These are phyloP conservation scores for Rhizoclosmatium globosum DNA, from an alignment of 192 early-diverging fungal species.

Conservation along the genomic window DNA sequence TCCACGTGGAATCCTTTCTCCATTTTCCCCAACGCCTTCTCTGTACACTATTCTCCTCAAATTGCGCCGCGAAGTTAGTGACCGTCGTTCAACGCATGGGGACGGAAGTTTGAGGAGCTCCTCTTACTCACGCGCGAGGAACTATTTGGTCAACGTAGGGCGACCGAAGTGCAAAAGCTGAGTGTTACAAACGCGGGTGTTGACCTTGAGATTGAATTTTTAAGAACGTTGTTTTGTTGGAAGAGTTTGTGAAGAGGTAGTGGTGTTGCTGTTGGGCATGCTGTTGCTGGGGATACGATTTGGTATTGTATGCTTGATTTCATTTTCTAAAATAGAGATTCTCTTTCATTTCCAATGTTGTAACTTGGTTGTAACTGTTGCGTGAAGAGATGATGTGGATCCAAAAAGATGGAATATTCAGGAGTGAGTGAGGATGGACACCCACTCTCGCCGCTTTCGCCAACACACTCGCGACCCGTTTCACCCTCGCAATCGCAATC, in stretches of 20 bases:
- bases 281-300: too few species aligned
- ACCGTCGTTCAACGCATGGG: slow-evolving; percentile 64
- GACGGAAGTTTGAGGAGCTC: slow-evolving; percentile 63
- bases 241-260: slow-evolving; percentile 92
- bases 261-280: slow-evolving; percentile 19
- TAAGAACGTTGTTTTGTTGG: slow-evolving; percentile 91
- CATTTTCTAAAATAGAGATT: too few species aligned
- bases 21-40: slow-evolving; percentile 37
- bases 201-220: slow-evolving; percentile 63
- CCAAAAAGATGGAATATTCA: too few species aligned
- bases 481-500: too few species aligned
- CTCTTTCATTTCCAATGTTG: too few species aligned
- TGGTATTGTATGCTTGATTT: too few species aligned
- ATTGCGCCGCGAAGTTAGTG: slow-evolving; percentile 72
- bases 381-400: too few species aligned
- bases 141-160: slow-evolving; percentile 58
- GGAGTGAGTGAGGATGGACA: too few species aligned
- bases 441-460: too few species aligned
- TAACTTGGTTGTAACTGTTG: too few species aligned
- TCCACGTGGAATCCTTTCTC: slow-evolving; percentile 33
- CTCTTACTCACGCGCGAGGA: slow-evolving; percentile 62
- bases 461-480: too few species aligned
- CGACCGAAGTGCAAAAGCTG: neutral
- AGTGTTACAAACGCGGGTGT: neutral
- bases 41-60: slow-evolving; percentile 73